Evolutionary conservation across 2,329 filamentous ascomycete species (phyloP).

Genomic region (Microthyrium microscopicum): DNA sequence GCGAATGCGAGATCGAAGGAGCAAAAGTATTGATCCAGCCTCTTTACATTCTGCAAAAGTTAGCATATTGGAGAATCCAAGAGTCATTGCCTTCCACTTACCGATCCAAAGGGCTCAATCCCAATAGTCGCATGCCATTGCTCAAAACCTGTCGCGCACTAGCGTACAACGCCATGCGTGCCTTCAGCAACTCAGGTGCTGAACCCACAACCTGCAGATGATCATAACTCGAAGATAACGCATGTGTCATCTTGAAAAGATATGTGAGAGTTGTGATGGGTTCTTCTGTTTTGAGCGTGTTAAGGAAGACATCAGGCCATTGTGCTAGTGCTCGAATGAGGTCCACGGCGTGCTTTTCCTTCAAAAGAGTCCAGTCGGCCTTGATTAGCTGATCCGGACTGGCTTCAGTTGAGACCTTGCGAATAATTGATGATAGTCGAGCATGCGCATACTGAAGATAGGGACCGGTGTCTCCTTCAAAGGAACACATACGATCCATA

Average conservation of each 20-base stretch:
- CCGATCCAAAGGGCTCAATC: constrained; percentile 60
- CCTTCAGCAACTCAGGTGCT: constrained; percentile 52
- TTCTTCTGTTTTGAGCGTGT: constrained; percentile 72
- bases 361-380: constrained; percentile 52
- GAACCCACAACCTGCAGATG: constrained; percentile 68
- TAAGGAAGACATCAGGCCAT: constrained; percentile 72
- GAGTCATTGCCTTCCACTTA: constrained; percentile 13
- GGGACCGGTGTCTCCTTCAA: constrained; percentile 64
- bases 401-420: constrained; percentile 31
- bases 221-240: constrained; percentile 65
- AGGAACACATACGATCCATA: constrained; percentile 66
- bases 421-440: constrained; percentile 43
- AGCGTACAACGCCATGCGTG: constrained; percentile 64
- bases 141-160: constrained; percentile 56
- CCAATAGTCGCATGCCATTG: constrained; percentile 72
- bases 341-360: constrained; percentile 55
- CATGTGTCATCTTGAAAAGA: constrained; percentile 75
- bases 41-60: not conserved
- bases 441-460: constrained; percentile 68
- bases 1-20: too few species aligned
- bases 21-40: too few species aligned
- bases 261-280: constrained; percentile 53
- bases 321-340: constrained; percentile 61
- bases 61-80: constrained; percentile 11
- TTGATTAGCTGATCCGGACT: constrained; percentile 35